Conservation (phyloP, 495 filamentous ascomycete species). For the Platismatia glauca region DNA sequence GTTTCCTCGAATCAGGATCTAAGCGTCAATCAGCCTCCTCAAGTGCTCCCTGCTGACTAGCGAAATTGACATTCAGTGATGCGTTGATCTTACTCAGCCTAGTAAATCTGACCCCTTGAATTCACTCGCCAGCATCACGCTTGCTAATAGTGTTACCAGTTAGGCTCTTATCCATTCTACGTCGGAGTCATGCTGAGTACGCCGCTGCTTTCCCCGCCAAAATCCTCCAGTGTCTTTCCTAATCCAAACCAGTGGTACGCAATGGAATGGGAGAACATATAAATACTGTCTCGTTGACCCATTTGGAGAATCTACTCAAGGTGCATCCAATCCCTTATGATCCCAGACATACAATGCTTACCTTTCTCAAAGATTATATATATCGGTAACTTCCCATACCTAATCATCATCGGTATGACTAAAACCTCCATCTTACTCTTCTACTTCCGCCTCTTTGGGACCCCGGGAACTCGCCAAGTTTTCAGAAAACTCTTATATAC, state of each 20-base stretch:
- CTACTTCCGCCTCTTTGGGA: slow-evolving; percentile 11
- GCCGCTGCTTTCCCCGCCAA: not conserved
- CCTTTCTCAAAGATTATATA: not conserved
- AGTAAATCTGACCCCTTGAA: not conserved
- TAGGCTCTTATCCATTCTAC: slow-evolving; percentile 1
- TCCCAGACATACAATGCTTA: not conserved
- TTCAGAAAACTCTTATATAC: slow-evolving; percentile 3
- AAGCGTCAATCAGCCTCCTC: too few relatives aligned
- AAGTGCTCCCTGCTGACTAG: too few relatives aligned
- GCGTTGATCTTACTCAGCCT: slow-evolving; percentile 4
- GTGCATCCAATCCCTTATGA: not conserved
- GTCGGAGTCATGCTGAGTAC: not conserved
- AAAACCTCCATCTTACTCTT: slow-evolving; percentile 10
- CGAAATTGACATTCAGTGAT: too few relatives aligned
- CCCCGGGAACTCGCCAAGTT: not conserved
- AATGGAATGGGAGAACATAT: not conserved
- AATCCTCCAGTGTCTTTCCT: not conserved
- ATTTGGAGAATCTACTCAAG: not conserved
- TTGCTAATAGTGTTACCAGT: not conserved
- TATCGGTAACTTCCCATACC: slow-evolving; percentile 1
- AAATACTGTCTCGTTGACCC: not conserved
- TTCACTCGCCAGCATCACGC: not conserved
- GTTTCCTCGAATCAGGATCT: too few relatives aligned
- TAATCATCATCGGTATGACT: not conserved
- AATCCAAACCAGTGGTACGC: not conserved